Conservation (phyloP, 352 stramenopile species). For the Phytophthora megakarya region DNA sequence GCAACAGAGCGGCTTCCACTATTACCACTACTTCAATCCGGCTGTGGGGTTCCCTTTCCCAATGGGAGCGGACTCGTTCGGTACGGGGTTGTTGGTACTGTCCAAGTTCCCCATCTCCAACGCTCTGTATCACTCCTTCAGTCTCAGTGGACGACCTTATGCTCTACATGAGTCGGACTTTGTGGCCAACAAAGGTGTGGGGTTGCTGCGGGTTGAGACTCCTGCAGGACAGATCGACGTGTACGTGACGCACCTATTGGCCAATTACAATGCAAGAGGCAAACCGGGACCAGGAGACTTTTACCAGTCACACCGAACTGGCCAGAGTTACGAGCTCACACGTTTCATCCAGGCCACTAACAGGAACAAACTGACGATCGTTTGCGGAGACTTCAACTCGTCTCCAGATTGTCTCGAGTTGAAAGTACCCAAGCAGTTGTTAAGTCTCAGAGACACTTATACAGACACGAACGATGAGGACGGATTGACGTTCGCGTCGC, state of each 20-base stretch:
- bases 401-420: conserved; percentile 74
- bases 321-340: conserved; percentile 70
- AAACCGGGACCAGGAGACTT: conserved; percentile 61
- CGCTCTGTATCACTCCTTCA: conserved; percentile 77
- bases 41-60: conserved; percentile 75
- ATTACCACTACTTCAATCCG: conserved; percentile 85
- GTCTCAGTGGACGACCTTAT: conserved; percentile 70
- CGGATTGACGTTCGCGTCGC: conserved; percentile 69
- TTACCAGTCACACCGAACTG: conserved; percentile 63
- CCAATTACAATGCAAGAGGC: conserved; percentile 77
- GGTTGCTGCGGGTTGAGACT: conserved; percentile 60
- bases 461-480: conserved; percentile 64
- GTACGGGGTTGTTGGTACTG: conserved; percentile 73
- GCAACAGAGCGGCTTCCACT: conserved; percentile 57
- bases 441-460: conserved; percentile 65
- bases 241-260: conserved; percentile 77
- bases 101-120: conserved; percentile 67
- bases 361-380: conserved; percentile 54
- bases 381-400: conserved; percentile 84
- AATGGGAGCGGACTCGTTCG: conserved; percentile 72
- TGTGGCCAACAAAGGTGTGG: conserved; percentile 76
- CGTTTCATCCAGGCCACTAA: conserved; percentile 69
- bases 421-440: conserved; percentile 51
- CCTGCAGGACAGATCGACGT: conserved; percentile 64
- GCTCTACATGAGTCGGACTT: conserved; percentile 79